A percentile compares a stretch with the other conserved stretches of the same genome.
Evolutionary conservation across 140 eudicot genomes (phyloP).

Genomic region (Eryngium alpinum): DNA sequence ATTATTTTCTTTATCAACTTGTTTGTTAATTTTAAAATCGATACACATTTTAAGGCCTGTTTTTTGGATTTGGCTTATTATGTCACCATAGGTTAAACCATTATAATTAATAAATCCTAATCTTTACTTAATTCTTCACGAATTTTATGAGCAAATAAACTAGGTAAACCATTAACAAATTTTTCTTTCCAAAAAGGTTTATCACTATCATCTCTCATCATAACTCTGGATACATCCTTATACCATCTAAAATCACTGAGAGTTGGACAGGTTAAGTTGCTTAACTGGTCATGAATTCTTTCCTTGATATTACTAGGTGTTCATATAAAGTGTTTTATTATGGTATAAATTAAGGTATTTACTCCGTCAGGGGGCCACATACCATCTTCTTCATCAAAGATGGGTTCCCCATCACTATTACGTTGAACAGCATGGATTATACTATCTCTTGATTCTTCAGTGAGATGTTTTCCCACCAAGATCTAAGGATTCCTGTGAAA

Average conservation of each 20-base stretch:
- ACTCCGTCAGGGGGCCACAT: too few relatives aligned
- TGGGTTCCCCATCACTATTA: too few relatives aligned
- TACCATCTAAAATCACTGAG: slow-evolving; percentile 9
- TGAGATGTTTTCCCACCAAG: neutral
- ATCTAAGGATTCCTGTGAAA: neutral
- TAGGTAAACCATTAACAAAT: neutral
- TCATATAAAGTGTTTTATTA: too few relatives aligned
- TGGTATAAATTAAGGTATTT: too few relatives aligned
- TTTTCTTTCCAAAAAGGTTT: neutral
- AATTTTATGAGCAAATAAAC: neutral
- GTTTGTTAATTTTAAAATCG: neutral
- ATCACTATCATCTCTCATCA: neutral
- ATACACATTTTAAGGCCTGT: neutral
- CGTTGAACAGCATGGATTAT: neutral
- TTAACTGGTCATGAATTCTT: too few relatives aligned
- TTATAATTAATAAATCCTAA: neutral
- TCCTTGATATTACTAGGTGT: too few relatives aligned
- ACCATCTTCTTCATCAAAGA: too few relatives aligned
- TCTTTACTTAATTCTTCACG: neutral
- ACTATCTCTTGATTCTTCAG: neutral
- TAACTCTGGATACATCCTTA: neutral
- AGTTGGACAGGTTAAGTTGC: neutral
- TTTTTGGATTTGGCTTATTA: neutral
- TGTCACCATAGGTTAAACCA: neutral
- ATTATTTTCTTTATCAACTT: neutral